Evolutionary conservation across 1,284 basidiomycete species (phyloP), one percentile per base, ranked within the genome.

Genomic region (Ustanciosporium gigantosporum): DNA sequence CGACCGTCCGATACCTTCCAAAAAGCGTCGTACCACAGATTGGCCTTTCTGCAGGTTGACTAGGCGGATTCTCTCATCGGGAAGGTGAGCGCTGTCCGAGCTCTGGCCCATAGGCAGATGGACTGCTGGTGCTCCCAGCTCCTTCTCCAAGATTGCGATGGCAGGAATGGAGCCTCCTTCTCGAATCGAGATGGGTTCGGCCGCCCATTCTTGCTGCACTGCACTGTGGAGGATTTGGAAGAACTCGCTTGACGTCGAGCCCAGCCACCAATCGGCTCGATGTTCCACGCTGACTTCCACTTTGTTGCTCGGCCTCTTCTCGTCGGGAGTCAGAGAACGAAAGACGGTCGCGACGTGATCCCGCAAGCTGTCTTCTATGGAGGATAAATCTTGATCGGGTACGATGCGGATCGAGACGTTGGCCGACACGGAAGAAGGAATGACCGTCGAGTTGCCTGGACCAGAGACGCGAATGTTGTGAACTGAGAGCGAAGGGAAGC

Each of bases 211-310:
- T 36, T 90, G 86, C 51, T 83, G 81, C 0, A 96, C 85, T 8
- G 91, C 88, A 31, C 82, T 81, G 75, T 91, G 89, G 17, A 97
- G 82, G 0, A 88, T 87, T 64, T 85, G 83, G 81, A 92, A 91
- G 84, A 89, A 94, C 2, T 83, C 82, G 52, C 87, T 87, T 41
- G 90, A 84, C 22, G 91, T 82, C 38, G 88, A 85, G 0, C 92
- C 91, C 1, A 96, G 82, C 94, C 94, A 98, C 92, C 93, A 98
- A 70, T 92, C 88, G 0, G 91, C 92, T 1, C 85, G 87, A 60
- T 91, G 89, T 36, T 89, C 86, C 39, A 96, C 85, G 22, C 81
- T 82, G 39, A 93, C 82, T 3, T 27, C 19, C 4, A 68, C 48
- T 16, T 40, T 32, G 43, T 68, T 72, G 22, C 38, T 37, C 14